Evolutionary conservation across 2,329 filamentous ascomycete genomes (phyloP).

Genomic region (Fusarium pilosicola): DNA sequence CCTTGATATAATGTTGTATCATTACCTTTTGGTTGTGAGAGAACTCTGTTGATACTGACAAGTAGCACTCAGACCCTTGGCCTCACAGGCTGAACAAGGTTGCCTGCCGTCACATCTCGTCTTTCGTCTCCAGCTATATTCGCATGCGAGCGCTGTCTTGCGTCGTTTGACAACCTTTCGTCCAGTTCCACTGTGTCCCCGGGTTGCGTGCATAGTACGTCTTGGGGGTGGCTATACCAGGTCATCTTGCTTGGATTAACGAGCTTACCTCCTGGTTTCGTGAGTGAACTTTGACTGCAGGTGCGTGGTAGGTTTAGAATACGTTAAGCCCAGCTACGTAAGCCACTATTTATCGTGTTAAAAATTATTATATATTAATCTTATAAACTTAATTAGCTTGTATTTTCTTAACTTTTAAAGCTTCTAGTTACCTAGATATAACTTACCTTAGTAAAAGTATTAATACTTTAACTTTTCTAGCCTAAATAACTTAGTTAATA

Average conservation of each 20-base stretch:
- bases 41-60: not conserved
- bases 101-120: not conserved
- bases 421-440: no score
- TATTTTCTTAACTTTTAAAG: no score
- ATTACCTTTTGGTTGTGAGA: not conserved
- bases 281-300: not conserved
- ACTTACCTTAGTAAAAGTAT: no score
- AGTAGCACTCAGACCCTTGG: not conserved
- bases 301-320: not conserved
- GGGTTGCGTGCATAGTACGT: not conserved
- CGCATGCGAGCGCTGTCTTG: not conserved
- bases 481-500: no score
- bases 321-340: not conserved
- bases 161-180: not conserved
- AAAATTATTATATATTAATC: no score
- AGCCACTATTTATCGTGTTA: no score
- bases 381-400: no score
- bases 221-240: not conserved
- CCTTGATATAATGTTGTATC: not conserved
- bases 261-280: not conserved
- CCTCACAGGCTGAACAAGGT: not conserved
- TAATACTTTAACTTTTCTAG: no score
- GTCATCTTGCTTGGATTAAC: not conserved
- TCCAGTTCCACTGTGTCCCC: not conserved
- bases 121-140: not conserved